Base-by-base conservation (phyloP, 163 green algal genomes). In the Scenedesmus sp. region DNA sequence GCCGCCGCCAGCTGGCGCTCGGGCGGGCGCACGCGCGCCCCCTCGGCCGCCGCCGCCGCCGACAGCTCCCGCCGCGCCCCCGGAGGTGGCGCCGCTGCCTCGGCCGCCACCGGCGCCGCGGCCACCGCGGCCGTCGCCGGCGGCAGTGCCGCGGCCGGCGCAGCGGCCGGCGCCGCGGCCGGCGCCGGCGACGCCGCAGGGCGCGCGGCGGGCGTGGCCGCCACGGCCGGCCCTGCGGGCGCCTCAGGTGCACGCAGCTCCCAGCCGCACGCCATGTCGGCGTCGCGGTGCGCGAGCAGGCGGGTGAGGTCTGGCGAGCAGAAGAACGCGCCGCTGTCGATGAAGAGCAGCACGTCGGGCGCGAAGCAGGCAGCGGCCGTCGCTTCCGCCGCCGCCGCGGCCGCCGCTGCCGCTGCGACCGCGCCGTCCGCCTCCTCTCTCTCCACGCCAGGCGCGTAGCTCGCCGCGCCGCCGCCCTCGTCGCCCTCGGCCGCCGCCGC, bases 211-310 rank as follows among this genome's bases (percentile, higher is more conserved):
- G 4, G 6, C 33, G 4, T 6, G 5, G 29, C 26, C 1, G 31
- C 15, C 34, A 33, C 14, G 17, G 2, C 15, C 15, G 33, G 14
- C 1, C 7, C 60, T 51, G 34, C 60, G 26, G 34, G 36, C 51
- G 39, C 33, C 36, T 15, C 66, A 75, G 57, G 26, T 60, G 54
- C 11, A 75, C 22, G 31, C n/a, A n/a, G n/a, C n/a, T 64, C 28
- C 66, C 66, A 66, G 33, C 48, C 69, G 42, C 69, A 77, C 29
- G 69, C 53, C 69, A 77, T 5, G 39, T 77, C 69, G 57, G 69
- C 69, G 2, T 57, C 26, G 17, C 13, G 20, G 39, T 77, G 69
- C 53, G 65, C 45, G 51, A 77, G 51, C 53, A 77, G 33, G n/a
- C 69, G 42, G 2, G 65, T 51, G 22, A 67, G 36, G 31, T 77